A percentile compares a stretch with the other conserved stretches of the same genome.
phyloP scores from a whole-genome alignment of 164 flowering plant genomes.

The Piper longum region DNA sequence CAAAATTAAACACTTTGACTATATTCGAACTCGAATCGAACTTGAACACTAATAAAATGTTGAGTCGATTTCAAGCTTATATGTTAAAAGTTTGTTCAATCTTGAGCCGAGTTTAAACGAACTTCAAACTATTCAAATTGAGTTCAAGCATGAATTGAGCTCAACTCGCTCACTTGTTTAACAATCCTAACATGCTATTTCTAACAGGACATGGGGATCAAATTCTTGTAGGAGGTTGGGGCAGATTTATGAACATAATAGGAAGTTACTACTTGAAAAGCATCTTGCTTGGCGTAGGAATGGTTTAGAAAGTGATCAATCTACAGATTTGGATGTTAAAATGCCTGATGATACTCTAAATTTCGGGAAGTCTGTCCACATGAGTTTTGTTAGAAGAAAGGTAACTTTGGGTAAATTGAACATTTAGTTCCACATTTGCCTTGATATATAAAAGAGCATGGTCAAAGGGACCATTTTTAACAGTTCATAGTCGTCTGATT shows the following conservation, averaged over 20 bases:
- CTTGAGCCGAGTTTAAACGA: too few species aligned
- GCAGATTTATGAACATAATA: neutral
- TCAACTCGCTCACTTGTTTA: too few species aligned
- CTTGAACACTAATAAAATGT: too few species aligned
- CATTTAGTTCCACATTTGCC: conserved; percentile 19
- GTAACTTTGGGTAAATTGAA: conserved; percentile 40
- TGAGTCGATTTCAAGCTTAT: too few species aligned
- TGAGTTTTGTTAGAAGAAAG: conserved; percentile 44
- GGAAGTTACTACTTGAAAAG: neutral
- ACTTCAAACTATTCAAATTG: too few species aligned
- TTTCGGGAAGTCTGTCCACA: conserved; percentile 4
- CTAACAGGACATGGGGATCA: neutral
- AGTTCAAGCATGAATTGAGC: too few species aligned
- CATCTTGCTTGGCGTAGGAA: neutral
- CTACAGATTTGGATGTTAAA: neutral
- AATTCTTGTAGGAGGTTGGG: neutral
- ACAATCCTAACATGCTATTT: neutral
- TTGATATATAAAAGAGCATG: conserved; percentile 14
- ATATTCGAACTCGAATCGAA: too few species aligned
- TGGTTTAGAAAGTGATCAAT: neutral
- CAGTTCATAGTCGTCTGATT: neutral
- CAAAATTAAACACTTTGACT: too few species aligned
- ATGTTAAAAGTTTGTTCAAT: too few species aligned
- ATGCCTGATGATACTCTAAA: neutral
- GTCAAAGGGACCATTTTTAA: neutral